Base-by-base conservation (phyloP, 139 green algal species). In the Chlamydomonas sp. region DNA sequence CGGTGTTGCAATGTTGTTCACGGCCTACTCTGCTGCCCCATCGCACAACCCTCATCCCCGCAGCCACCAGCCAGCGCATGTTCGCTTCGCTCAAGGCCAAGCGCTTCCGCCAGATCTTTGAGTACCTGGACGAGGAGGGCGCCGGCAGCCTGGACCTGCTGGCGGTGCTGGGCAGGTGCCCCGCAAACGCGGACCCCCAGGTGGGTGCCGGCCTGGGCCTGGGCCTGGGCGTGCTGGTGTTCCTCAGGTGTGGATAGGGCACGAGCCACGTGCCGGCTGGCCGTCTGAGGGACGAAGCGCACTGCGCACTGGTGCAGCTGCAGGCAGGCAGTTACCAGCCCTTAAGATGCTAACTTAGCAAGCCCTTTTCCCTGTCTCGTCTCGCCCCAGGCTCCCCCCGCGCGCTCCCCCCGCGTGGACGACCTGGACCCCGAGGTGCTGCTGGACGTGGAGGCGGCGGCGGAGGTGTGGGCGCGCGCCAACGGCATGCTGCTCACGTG, bases 71-170 rank as follows among this genome's bases (percentile, higher is more conserved):
- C 90, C 76, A 87, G 76, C 49, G 68, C n/a, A 79, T 98, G 86
- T 93, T 96, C 57, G 90, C 91, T 59, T 61, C 80, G n/a, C 91
- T 98, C 16, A 94, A 96, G 80, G 74, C 85, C 12, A 96, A 96
- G 90, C 91, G 95, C 73, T 96, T 98, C 86, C 82, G 79, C 1
- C 93, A 97, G 90, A 95, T 98, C 83, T 98, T 96, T 86, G 90
- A 93, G 49, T 98, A 97, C 89, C 91, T 98, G 74, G 92, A 92
- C 79, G 80, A 79, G 69, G 85, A 76, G 59, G 83, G 73, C 64
- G 66, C 64, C 20, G 91, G 89, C 67, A n/a, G n/a, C n/a, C n/a
- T n/a, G n/a, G n/a, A n/a, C n/a, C 16, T 64, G 60, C 68, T 94
- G 79, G 90, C 81, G 4, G 74, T 93, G 57, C 83, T 96, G 73